Evolutionary conservation across 2,329 filamentous ascomycete genomes (phyloP).

Genomic region (Colletotrichum shisoi): DNA sequence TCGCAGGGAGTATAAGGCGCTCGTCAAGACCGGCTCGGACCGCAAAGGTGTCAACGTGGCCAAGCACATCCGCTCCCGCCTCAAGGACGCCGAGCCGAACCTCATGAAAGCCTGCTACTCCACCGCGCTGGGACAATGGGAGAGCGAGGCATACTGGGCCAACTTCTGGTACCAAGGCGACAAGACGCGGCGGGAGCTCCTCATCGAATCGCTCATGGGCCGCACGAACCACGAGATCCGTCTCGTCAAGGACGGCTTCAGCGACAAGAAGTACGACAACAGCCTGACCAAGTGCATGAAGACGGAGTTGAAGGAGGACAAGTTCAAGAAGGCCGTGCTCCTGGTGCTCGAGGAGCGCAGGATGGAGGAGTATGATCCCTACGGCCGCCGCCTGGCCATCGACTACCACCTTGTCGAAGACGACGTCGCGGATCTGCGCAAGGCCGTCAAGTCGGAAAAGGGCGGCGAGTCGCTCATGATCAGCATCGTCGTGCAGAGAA

Average conservation of each 20-base stretch:
- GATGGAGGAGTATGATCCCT: constrained; percentile 79
- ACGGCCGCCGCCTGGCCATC: constrained; percentile 65
- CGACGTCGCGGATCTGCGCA: constrained; percentile 77
- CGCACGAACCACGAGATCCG: constrained; percentile 86
- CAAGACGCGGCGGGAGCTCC: constrained; percentile 81
- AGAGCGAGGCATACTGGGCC: constrained; percentile 95
- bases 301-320: constrained; percentile 91
- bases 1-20: constrained; percentile 86
- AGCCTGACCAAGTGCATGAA: constrained; percentile 85
- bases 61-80: constrained; percentile 79
- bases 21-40: constrained; percentile 78
- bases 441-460: constrained; percentile 72
- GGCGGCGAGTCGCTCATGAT: constrained; percentile 91
- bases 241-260: constrained; percentile 86
- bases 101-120: constrained; percentile 93
- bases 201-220: constrained; percentile 94
- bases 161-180: constrained; percentile 97
- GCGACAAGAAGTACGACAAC: constrained; percentile 89
- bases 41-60: constrained; percentile 83
- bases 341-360: constrained; percentile 81
- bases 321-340: constrained; percentile 89
- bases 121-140: constrained; percentile 87
- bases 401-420: constrained; percentile 69
- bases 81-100: constrained; percentile 76
- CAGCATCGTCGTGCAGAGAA: constrained; percentile 79